Evolutionary conservation across 768 basidiomycete species (phyloP).

Genomic region (Mycena amicta): DNA sequence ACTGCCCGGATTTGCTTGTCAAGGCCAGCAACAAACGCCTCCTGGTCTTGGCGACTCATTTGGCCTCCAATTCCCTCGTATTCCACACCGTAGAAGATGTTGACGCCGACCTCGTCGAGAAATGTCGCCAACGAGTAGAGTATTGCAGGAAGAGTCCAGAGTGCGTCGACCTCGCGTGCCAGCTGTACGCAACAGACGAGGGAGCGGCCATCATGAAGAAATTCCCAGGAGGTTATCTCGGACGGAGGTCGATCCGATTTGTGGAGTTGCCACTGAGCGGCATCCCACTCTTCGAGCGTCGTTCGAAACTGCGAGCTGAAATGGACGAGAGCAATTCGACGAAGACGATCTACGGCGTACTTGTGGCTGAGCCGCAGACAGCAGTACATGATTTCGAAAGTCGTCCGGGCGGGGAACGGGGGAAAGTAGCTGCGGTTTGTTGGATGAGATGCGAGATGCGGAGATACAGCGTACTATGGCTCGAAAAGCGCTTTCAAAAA

Average conservation of each 20-base stretch:
- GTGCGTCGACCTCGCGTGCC: constrained; percentile 2
- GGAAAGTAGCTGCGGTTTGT: constrained; percentile 1
- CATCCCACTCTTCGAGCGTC: constrained; percentile 1
- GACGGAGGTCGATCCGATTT: neutral
- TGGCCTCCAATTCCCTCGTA: neutral
- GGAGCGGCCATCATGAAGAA: neutral
- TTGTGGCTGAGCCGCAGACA: constrained; percentile 16
- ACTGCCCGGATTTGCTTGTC: neutral
- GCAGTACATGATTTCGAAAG: neutral
- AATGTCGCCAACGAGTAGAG: neutral
- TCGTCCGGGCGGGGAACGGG: constrained; percentile 7
- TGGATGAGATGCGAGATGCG: neutral
- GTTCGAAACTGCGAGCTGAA: neutral
- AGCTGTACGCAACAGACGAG: neutral
- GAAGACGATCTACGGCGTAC: constrained; percentile 7
- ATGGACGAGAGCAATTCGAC: constrained; percentile 8
- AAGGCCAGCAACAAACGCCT: neutral
- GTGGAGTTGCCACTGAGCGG: neutral
- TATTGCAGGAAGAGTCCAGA: constrained; percentile 3
- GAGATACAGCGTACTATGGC: neutral
- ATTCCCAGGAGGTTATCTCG: neutral
- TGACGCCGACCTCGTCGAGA: neutral
- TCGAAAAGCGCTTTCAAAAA: constrained; percentile 10
- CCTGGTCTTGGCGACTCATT: neutral
- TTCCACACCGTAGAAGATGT: neutral